phyloP scores from a whole-genome alignment of 768 basidiomycete genomes.

The Cytidiella melzeri region DNA sequence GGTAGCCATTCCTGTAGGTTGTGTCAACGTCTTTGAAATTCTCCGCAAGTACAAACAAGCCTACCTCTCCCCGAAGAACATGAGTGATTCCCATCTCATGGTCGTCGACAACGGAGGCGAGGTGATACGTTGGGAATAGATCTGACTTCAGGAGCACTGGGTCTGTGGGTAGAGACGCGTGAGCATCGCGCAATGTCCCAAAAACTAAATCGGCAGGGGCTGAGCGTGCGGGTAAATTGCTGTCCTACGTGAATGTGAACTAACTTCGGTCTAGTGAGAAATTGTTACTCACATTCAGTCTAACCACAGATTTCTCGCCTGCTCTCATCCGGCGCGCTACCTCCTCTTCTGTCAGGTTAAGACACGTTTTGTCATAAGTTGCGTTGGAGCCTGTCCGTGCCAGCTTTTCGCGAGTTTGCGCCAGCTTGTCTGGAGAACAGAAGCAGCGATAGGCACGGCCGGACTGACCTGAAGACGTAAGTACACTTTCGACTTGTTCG shows the following conservation, averaged over 20 bases:
- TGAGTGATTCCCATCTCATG: constrained; percentile 95
- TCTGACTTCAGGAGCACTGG: constrained; percentile 92
- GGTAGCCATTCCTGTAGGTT: constrained; percentile 93
- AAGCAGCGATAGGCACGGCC: constrained; percentile 95
- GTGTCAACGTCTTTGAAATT: not conserved
- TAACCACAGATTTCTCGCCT: constrained; percentile 76
- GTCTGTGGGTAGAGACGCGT: constrained; percentile 78
- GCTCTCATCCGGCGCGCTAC: constrained; percentile 64
- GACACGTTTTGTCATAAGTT: constrained; percentile 85
- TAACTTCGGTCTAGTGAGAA: not conserved
- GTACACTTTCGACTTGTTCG: not conserved
- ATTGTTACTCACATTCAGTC: constrained; percentile 66
- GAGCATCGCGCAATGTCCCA: constrained; percentile 65
- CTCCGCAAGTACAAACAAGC: constrained; percentile 9
- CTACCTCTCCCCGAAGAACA: constrained; percentile 88
- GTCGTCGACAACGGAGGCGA: constrained; percentile 95
- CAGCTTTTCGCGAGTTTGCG: constrained; percentile 60
- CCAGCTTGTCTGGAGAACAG: constrained; percentile 70
- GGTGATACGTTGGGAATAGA: constrained; percentile 90
- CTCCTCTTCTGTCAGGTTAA: constrained; percentile 84
- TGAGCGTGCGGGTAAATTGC: constrained; percentile 44
- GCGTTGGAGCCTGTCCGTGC: constrained; percentile 67
- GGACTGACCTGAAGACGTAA: constrained; percentile 38
- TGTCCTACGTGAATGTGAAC: constrained; percentile 38
- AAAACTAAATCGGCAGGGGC: constrained; percentile 69